Conservation (phyloP, 1,139 yeast species). For the Pichia inconspicua region DNA sequence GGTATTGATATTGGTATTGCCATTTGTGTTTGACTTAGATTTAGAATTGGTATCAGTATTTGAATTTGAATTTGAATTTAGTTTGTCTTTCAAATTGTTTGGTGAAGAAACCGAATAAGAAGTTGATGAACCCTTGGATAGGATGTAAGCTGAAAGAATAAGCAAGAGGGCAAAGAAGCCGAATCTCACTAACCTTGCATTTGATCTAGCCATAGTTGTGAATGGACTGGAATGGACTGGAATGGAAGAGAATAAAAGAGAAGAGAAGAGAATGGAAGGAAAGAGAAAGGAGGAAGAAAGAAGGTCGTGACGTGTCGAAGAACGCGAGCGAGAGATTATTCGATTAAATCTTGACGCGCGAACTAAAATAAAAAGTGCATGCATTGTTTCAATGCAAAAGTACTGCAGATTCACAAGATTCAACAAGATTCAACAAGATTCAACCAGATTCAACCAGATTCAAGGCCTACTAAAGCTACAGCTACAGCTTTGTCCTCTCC, state of each 20-base stretch:
- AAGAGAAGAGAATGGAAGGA: no score
- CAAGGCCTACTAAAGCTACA: no score
- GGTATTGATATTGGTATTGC: neutral
- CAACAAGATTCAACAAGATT: no score
- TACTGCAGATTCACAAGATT: no score
- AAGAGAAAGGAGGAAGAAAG: neutral
- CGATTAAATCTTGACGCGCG: no score
- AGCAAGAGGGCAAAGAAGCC: constrained; percentile 53
- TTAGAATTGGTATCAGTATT: constrained; percentile 1
- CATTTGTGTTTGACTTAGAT: constrained; percentile 1
- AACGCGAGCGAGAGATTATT: no score
- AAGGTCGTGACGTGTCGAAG: neutral
- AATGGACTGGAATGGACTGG: no score
- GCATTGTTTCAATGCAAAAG: no score
- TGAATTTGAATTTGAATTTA: neutral
- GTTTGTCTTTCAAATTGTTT: neutral
- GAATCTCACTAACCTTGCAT: constrained; percentile 55
- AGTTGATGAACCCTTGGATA: constrained; percentile 51
- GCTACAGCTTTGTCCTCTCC: no score
- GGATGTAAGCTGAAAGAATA: constrained; percentile 50
- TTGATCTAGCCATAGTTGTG: constrained; percentile 41
- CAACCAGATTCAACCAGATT: no score
- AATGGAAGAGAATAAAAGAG: no score
- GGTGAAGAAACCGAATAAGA: constrained; percentile 23
- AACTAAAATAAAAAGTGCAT: no score